These are phyloP conservation scores for Eucalyptus polyanthemos DNA, from an alignment of 345 rosid species.

Conservation along the genomic window DNA sequence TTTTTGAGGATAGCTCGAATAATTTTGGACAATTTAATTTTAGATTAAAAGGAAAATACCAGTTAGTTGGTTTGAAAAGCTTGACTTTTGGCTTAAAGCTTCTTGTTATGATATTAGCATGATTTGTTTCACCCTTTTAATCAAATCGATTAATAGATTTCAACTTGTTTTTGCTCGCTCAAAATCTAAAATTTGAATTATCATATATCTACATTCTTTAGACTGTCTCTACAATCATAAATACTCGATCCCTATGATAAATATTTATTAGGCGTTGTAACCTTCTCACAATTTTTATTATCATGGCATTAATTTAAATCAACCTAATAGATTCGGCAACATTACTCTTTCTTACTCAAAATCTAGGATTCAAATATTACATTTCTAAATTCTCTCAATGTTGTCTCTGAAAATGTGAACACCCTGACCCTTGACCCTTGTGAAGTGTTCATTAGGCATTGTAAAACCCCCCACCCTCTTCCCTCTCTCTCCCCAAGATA, in stretches of 20 bases:
- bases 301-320: not conserved
- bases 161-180: fast-evolving
- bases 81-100: not conserved
- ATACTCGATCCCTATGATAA: fast-evolving
- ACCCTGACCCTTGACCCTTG: fast-evolving
- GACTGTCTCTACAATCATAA: fast-evolving
- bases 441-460: not conserved
- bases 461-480: not conserved
- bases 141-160: no score
- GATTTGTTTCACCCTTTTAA: not conserved
- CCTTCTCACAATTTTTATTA: not conserved
- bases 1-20: not conserved
- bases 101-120: fast-evolving
- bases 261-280: no score
- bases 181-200: no score
- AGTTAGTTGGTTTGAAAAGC: not conserved
- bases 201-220: fast-evolving
- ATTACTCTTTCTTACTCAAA: not conserved
- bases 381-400: not conserved
- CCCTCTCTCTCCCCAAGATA: not conserved
- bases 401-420: not conserved
- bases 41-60: not conserved
- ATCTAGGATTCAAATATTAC: not conserved
- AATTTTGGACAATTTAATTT: not conserved
- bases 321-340: fast-evolving